Conservation (phyloP, 2,329 filamentous ascomycete genomes). For the Colletotrichum viniferum region DNA sequence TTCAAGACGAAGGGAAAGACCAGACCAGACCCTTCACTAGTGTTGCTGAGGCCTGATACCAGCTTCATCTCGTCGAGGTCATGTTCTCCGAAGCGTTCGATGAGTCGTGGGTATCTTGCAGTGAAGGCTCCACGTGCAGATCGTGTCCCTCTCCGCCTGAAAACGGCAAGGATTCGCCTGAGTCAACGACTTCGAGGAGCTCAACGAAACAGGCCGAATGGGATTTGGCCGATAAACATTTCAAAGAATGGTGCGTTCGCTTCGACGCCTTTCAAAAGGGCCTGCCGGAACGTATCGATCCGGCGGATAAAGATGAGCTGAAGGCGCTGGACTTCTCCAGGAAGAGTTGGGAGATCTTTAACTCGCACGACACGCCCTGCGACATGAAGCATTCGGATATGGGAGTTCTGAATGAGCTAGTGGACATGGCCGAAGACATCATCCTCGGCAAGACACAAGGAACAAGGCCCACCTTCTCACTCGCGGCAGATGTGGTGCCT, state of each 20-base stretch:
- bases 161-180: neutral
- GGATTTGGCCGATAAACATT: neutral
- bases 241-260: neutral
- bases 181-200: neutral
- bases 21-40: neutral
- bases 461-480: neutral
- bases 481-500: constrained; percentile 5
- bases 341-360: neutral
- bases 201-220: neutral
- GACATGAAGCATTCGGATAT: neutral
- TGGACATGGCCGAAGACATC: constrained; percentile 11
- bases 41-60: neutral
- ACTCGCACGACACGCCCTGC: neutral
- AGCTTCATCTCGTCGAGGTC: neutral
- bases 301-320: neutral
- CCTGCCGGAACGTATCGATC: neutral
- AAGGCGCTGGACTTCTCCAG: neutral
- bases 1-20: neutral
- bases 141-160: neutral
- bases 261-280: neutral
- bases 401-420: neutral
- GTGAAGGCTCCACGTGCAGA: neutral
- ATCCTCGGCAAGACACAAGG: neutral
- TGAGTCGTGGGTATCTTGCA: neutral
- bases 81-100: neutral